Evolutionary conservation across 176 grass and related monocot species (phyloP).

Genomic region (Oropetium thomaeum): DNA sequence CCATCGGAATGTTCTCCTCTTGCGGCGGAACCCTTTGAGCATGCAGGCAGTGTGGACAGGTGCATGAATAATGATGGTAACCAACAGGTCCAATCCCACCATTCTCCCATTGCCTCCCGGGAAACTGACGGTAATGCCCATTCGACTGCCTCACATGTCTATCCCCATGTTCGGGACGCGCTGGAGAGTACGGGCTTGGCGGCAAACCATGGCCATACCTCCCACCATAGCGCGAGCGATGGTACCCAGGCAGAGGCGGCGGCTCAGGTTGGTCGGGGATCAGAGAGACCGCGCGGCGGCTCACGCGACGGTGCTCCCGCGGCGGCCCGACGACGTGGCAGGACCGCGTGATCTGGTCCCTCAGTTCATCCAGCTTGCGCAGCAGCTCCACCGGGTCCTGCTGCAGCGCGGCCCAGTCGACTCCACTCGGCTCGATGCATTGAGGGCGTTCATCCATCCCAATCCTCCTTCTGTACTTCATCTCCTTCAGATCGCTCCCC

Average conservation of each 20-base stretch:
- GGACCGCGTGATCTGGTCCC: slow-evolving; percentile 72
- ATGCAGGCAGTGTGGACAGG: slow-evolving; percentile 40
- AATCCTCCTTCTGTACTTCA: slow-evolving; percentile 58
- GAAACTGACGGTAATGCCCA: slow-evolving; percentile 38
- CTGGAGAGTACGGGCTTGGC: slow-evolving; percentile 20
- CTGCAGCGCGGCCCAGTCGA: slow-evolving; percentile 45
- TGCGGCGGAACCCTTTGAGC: slow-evolving; percentile 22
- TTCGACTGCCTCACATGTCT: slow-evolving; percentile 36
- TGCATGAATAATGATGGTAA: slow-evolving; percentile 39
- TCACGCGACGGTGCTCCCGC: slow-evolving; percentile 26
- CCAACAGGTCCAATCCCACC: slow-evolving; percentile 31
- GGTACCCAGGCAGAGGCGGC: slow-evolving; percentile 34
- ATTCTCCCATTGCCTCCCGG: slow-evolving; percentile 49
- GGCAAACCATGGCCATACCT: slow-evolving; percentile 39
- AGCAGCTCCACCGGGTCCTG: slow-evolving; percentile 76
- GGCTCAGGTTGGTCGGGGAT: slow-evolving; percentile 33
- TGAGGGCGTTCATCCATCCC: slow-evolving; percentile 34
- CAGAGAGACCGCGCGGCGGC: slow-evolving; percentile 35
- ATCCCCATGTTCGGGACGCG: slow-evolving; percentile 37
- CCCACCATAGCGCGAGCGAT: slow-evolving; percentile 35
- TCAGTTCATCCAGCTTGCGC: slow-evolving; percentile 84
- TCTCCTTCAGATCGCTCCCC: slow-evolving; percentile 61
- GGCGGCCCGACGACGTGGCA: slow-evolving; percentile 52
- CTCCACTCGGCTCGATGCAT: slow-evolving; percentile 46
- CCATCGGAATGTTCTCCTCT: slow-evolving; percentile 54